These are phyloP conservation scores for Henningerozyma blattae DNA, from an alignment of 805 yeast genomes.

Conservation along the genomic window DNA sequence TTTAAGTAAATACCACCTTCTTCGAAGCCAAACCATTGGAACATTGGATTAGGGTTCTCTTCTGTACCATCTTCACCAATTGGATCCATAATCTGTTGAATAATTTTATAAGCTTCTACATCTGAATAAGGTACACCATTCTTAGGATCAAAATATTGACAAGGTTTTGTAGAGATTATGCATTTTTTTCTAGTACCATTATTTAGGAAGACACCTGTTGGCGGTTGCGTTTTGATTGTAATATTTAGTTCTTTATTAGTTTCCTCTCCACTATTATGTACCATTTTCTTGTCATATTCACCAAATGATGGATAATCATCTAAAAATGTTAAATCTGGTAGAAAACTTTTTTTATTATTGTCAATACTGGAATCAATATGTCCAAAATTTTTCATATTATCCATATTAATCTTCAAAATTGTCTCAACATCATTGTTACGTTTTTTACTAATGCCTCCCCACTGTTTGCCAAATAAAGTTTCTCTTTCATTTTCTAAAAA, in stretches of 20 bases:
- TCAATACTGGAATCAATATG: no score
- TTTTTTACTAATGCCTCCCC: slow-evolving; percentile 34
- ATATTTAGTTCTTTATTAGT: slow-evolving; percentile 37
- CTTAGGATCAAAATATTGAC: slow-evolving; percentile 72
- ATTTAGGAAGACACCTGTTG: slow-evolving; percentile 60
- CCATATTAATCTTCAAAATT: slow-evolving; percentile 21
- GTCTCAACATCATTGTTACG: slow-evolving; percentile 46
- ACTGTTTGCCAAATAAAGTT: slow-evolving; percentile 49
- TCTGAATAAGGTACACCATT: slow-evolving; percentile 79
- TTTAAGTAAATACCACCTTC: slow-evolving; percentile 38
- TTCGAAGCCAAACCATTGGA: slow-evolving; percentile 37
- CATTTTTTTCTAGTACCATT: slow-evolving; percentile 59
- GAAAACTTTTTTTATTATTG: no score
- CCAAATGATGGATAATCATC: slow-evolving; percentile 47
- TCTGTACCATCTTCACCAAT: slow-evolving; percentile 31
- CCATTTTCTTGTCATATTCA: slow-evolving; percentile 31
- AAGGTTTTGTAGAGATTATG: slow-evolving; percentile 59
- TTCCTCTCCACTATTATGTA: slow-evolving; percentile 32
- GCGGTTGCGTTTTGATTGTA: slow-evolving; percentile 55
- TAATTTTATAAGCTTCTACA: slow-evolving; percentile 65
- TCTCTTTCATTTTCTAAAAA: slow-evolving; percentile 2
- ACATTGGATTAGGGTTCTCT: slow-evolving; percentile 26
- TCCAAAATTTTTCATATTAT: slow-evolving; percentile 21
- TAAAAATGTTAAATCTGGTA: slow-evolving; percentile 30
- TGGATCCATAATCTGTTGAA: slow-evolving; percentile 47